phyloP scores from a whole-genome alignment of 225 moss, liverwort and hornwort species.

The Polytrichum formosum region DNA sequence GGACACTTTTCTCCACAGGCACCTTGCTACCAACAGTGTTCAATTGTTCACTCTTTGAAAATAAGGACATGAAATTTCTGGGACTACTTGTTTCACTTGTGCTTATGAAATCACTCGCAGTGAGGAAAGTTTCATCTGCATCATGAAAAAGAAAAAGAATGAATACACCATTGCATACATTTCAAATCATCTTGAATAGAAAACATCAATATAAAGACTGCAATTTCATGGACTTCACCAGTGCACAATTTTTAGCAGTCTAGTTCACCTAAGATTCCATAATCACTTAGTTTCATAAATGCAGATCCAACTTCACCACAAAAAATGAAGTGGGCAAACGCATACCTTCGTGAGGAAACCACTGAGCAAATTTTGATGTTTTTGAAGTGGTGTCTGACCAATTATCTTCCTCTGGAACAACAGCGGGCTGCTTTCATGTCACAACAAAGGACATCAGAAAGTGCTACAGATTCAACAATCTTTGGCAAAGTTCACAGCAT shows the following conservation, averaged over 20 bases:
- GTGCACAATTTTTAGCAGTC: too few relatives aligned
- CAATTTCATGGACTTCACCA: too few relatives aligned
- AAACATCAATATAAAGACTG: too few relatives aligned
- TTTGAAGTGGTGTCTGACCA: constrained; percentile 66
- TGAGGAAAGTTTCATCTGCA: constrained; percentile 58
- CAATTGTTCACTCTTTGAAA: constrained; percentile 44
- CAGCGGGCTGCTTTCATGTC: constrained; percentile 43
- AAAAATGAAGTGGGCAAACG: too few relatives aligned
- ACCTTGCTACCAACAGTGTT: constrained; percentile 8
- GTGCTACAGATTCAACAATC: not conserved
- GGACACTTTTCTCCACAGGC: constrained; percentile 30
- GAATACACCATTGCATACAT: too few relatives aligned
- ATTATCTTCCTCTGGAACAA: constrained; percentile 51
- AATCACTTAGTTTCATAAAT: too few relatives aligned
- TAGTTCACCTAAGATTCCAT: too few relatives aligned
- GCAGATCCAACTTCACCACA: too few relatives aligned
- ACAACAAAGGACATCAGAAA: constrained; percentile 16
- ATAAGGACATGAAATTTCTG: constrained; percentile 61
- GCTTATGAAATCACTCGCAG: not conserved
- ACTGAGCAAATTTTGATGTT: constrained; percentile 87
- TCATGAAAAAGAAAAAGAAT: not conserved
- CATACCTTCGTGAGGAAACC: constrained; percentile 83
- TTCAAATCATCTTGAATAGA: too few relatives aligned
- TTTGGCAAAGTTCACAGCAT: too few relatives aligned
- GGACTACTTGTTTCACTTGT: constrained; percentile 34